Percentiles rank a stretch among this genome's conserved stretches.
Evolutionary conservation across 306 rosid genomes (phyloP).

Genomic region (Parietaria judaica): DNA sequence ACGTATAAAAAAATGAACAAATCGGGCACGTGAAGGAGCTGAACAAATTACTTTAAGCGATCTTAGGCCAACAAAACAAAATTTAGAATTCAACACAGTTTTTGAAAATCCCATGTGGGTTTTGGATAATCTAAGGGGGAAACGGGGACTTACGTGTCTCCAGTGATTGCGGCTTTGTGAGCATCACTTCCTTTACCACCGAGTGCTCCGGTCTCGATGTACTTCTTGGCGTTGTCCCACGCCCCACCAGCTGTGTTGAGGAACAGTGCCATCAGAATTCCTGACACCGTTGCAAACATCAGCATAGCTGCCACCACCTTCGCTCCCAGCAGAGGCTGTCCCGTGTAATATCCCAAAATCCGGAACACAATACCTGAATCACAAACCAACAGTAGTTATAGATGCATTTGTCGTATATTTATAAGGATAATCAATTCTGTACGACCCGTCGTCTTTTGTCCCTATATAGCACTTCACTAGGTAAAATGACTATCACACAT

Average conservation of each 20-base stretch:
- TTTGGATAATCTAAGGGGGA: neutral
- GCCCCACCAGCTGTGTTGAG: slow-evolving; percentile 98
- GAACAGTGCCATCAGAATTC: slow-evolving; percentile 98
- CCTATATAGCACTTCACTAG: no score
- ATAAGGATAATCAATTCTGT: neutral
- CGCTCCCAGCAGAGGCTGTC: slow-evolving; percentile 92
- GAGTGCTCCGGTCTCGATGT: slow-evolving; percentile 91
- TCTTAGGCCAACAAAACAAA: no score
- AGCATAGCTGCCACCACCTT: slow-evolving; percentile 87
- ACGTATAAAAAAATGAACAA: no score
- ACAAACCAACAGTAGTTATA: slow-evolving; percentile 7
- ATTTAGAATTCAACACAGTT: no score
- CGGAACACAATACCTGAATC: slow-evolving; percentile 78
- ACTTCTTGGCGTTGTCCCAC: slow-evolving; percentile 98
- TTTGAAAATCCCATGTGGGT: no score
- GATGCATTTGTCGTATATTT: slow-evolving; percentile 12
- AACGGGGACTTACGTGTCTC: slow-evolving; percentile 77
- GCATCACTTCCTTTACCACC: slow-evolving; percentile 98
- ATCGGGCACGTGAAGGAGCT: no score
- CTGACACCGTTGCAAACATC: slow-evolving; percentile 94
- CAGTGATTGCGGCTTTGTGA: slow-evolving; percentile 93
- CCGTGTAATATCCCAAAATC: slow-evolving; percentile 82
- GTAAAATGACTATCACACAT: no score
- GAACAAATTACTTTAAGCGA: no score
- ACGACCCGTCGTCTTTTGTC: no score